Evolutionary conservation across 768 basidiomycete species (phyloP).

Genomic region (Naganishia randhawae): DNA sequence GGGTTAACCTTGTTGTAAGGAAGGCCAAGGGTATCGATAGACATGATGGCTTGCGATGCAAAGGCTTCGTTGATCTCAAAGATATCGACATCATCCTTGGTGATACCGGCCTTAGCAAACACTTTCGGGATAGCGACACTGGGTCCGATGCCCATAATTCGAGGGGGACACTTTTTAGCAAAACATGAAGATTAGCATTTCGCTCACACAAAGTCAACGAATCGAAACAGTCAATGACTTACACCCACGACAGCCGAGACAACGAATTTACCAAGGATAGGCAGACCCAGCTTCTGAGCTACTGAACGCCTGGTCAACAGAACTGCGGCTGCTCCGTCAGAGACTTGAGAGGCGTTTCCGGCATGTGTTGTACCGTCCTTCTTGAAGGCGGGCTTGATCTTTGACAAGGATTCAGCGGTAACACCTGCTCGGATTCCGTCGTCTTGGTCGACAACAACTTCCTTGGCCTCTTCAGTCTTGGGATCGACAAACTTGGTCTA

Average conservation of each 20-base stretch:
- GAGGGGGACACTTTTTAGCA: constrained; percentile 4
- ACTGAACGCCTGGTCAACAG: constrained; percentile 74
- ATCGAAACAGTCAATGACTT: constrained; percentile 38
- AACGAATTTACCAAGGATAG: constrained; percentile 78
- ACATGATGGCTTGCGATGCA: constrained; percentile 82
- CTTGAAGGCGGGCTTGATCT: constrained; percentile 77
- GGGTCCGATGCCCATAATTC: constrained; percentile 61
- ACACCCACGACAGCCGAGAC: constrained; percentile 71
- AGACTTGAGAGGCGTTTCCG: constrained; percentile 59
- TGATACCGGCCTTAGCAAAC: constrained; percentile 65
- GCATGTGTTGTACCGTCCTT: constrained; percentile 55
- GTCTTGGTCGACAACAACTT: constrained; percentile 63
- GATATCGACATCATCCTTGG: constrained; percentile 53
- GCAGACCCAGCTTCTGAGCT: constrained; percentile 71
- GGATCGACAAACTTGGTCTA: constrained; percentile 54
- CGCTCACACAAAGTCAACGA: constrained; percentile 21
- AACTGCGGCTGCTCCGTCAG: constrained; percentile 85
- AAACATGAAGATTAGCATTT: not conserved
- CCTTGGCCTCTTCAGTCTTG: constrained; percentile 58
- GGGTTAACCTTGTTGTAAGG: constrained; percentile 65
- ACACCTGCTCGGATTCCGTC: constrained; percentile 86
- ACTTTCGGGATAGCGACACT: constrained; percentile 75
- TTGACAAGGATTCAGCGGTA: constrained; percentile 68
- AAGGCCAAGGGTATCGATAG: constrained; percentile 72
- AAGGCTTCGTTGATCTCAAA: constrained; percentile 62